Evolutionary conservation across 139 green algal genomes (phyloP), one percentile per base, ranked within the genome.

Genomic region (Limnomonas spitsbergensis): DNA sequence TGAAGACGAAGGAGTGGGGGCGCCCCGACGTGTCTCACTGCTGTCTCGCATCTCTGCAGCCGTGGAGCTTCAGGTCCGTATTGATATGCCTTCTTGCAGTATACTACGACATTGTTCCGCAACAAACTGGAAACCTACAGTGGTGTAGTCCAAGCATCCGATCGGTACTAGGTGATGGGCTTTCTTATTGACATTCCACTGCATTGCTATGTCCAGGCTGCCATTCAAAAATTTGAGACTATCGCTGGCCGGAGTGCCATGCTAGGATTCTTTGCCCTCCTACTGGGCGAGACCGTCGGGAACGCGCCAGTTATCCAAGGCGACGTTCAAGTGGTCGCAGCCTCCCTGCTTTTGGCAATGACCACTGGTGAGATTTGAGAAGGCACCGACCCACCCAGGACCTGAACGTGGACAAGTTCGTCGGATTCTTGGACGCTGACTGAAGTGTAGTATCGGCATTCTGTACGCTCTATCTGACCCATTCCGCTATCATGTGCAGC

Each of bases 221-320:
- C 47, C 47, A 61, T 61, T 61, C 47, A 61, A 61, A 61, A 61
- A 20, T 61, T 61, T 20, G 47, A 61, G 47, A 61, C 47, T 61
- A 61, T 61, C 20, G 47, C 47, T 61, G 47, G 47, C 20, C 47
- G 47, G 14, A 20, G 47, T 61, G 47, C 47, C 20, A 61, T 61
- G 47, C 47, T 61, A 20, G 47, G 47, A 61, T 61, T 61, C 47
- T 29, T 61, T 14, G 14, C 47, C 47, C 47, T 61, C 20, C 14
- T 20, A 29, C 14, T 61, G 14, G 20, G 14, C 47, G 47, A 61
- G 20, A 20, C 47, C 14, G 47, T 61, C 20, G 47, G 47, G 20
- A 20, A 61, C 20, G 14, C 47, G 14, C 47, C 47, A 14, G 20
- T 61, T 29, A 20, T 20, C 20, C 14, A 20, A 61, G 47, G 47